Evolutionary conservation across 257 asterid genomes (phyloP), one percentile per base, ranked within the genome.

Genomic region (Lavandula angustifolia): DNA sequence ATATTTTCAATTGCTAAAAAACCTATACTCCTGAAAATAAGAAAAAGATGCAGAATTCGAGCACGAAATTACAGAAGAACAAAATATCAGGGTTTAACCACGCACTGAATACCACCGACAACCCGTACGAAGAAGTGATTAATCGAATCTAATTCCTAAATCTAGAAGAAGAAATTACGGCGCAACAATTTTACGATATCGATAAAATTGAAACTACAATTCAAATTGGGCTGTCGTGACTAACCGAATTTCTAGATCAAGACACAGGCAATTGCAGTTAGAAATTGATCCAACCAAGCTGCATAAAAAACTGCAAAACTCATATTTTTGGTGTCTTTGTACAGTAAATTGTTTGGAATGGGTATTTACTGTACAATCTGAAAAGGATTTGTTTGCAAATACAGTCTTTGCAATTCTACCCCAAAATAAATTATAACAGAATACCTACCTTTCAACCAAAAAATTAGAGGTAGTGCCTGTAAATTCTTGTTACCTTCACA

Each of bases 401-500:
- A 22, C 27, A 22, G 2, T 22, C 27, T 22, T 22, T 22, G 27
- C 27, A 22, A 22, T 22, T 22, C 27, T 22, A 22, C 27, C 27
- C 27, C 27, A 22, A n/a, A 22, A 22, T 22, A 22, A 22, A 22
- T 22, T 22, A 22, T 22, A 22, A 22, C 27, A 22, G 27, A 22
- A 22, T 22, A 22, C 27, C 27, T 2, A 22, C 27, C 27, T 22
- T 22, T 22, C 27, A 22, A 22, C 1, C 27, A 18, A 10, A 12
- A 46, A 10, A 9, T 17, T 13, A 1, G 17, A 22, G 27, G 27
- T 22, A 7, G 12, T 1, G 73, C 86, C 86, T 67, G 70, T 14
- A 70, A 1, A 40, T 75, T 62, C 56, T 81, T 81, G 8, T 78
- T 73, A 38, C 27, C 27, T 2, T 22, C 27, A 22, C 27, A 22